Evolutionary conservation across 2,329 filamentous ascomycete genomes (phyloP).

Genomic region (Ophiosphaerella narmari): DNA sequence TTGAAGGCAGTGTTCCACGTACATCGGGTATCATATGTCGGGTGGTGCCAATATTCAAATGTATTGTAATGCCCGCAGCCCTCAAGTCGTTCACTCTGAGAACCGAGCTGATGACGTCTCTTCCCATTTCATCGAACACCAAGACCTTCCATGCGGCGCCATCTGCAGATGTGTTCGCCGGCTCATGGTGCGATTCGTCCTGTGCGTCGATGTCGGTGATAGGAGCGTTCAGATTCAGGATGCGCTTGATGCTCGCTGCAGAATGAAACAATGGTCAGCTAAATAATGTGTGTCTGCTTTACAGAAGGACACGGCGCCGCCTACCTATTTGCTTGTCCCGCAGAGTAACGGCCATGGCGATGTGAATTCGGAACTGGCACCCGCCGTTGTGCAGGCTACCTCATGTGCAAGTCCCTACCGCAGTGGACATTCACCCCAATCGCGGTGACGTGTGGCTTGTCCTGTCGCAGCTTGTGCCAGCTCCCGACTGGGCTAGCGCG

Average conservation of each 20-base stretch:
- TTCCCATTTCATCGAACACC: constrained; percentile 88
- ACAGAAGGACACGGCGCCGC: neutral
- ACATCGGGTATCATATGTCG: constrained; percentile 95
- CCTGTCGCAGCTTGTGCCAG: constrained; percentile 16
- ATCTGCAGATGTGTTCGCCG: constrained; percentile 16
- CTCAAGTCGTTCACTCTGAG: constrained; percentile 91
- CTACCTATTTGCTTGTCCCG: constrained; percentile 69
- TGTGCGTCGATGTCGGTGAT: constrained; percentile 60
- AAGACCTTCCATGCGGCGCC: constrained; percentile 60
- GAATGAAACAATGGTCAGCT: constrained; percentile 1
- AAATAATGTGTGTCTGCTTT: too few species aligned
- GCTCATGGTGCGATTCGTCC: constrained; percentile 56
- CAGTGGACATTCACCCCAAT: too few species aligned
- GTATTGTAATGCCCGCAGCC: constrained; percentile 71
- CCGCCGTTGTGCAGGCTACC: constrained; percentile 29
- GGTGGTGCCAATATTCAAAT: constrained; percentile 71
- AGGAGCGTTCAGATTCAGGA: constrained; percentile 89
- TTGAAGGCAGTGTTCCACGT: constrained; percentile 1
- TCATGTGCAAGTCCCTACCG: constrained; percentile 19
- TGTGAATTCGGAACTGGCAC: constrained; percentile 22
- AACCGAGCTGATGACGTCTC: constrained; percentile 96
- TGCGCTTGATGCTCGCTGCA: constrained; percentile 87
- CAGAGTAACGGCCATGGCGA: constrained; percentile 50
- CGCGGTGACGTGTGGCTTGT: neutral
- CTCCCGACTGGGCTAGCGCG: constrained; percentile 22